Base-by-base conservation (phyloP, 306 rosid species). In the Vigna mungo region DNA sequence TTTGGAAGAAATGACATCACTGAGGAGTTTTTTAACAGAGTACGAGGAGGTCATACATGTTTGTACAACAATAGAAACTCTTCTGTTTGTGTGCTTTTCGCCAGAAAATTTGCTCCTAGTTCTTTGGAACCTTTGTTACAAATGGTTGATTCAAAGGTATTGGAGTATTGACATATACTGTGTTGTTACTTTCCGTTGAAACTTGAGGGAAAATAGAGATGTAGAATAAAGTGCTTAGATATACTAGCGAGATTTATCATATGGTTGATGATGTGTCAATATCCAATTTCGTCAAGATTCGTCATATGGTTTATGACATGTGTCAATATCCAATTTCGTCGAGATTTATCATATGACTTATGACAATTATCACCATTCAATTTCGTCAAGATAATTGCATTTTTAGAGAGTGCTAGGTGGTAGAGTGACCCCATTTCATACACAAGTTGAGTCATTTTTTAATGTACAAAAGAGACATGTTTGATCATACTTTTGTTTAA, bases 91-190 rank as follows among this genome's bases (percentile, higher is more conserved):
- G 77, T 51, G 80, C 96, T 96, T 3, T 95, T 96, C 72, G 98
- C 90, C 6, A 87, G 99, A 80, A 95, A 95, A 81, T 91, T 95
- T 85, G 87, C 97, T 75, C 99, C 97, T 2, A 91, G 96, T 85
- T 8, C 99, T 30, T 68, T 95, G 92, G 88, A 89, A 84, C 97
- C 98, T 61, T 84, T 95, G 76, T 61, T 90, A 70, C 82, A 21
- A 14, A 72, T 90, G 63, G 86, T 89, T 51, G 83, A 92, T 44
- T 54, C 83, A 39, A 83, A 86, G 77, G 78, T 87, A 60, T 82
- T 95, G 71, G 92, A 89, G 75, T 95, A 84, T 76, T 92, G 85
- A 91, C 21, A 10, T 39, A 32, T 66, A 43, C 15, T 49, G 64
- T 61, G 14, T 25, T 41, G 64, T 68, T 68, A 37, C 23, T 59